Conservation (phyloP, 2,329 filamentous ascomycete species). For the Ophiostoma angusticollis region DNA sequence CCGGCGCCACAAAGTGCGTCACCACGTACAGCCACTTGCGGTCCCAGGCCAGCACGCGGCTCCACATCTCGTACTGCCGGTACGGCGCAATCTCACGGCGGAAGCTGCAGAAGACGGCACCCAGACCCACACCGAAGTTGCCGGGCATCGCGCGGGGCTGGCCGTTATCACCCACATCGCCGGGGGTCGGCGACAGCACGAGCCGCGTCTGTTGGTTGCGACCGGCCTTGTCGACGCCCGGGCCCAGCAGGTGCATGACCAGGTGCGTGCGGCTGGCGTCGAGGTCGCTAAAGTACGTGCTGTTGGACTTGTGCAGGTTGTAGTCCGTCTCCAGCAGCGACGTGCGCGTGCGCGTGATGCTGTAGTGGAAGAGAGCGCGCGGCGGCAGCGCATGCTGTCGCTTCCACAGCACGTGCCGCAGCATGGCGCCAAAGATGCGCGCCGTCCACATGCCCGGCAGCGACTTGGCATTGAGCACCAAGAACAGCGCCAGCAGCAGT, state of each 20-base stretch:
- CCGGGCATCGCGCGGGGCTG: constrained; percentile 40
- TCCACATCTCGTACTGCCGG: constrained; percentile 61
- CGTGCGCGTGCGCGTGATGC: constrained; percentile 20
- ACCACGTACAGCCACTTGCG: constrained; percentile 70
- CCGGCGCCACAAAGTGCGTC: constrained; percentile 57
- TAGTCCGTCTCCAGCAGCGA: constrained; percentile 26
- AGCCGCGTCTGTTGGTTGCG: constrained; percentile 35
- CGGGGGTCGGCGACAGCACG: constrained; percentile 29
- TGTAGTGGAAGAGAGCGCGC: constrained; percentile 25
- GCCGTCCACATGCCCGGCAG: constrained; percentile 61
- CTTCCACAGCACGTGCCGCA: constrained; percentile 19
- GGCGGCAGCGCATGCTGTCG: constrained; percentile 17
- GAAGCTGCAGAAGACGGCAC: constrained; percentile 62
- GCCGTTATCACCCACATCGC: constrained; percentile 22
- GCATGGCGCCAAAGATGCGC: constrained; percentile 24
- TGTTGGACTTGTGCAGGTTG: constrained; percentile 29
- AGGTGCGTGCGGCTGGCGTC: constrained; percentile 74
- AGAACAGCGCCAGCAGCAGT: constrained; percentile 40
- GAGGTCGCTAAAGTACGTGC: constrained; percentile 77
- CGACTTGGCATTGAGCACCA: constrained; percentile 58
- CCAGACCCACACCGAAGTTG: constrained; percentile 51
- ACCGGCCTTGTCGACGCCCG: constrained; percentile 40
- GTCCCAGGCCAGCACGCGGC: constrained; percentile 59
- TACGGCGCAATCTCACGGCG: constrained; percentile 60
- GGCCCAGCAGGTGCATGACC: constrained; percentile 53